Evolutionary conservation across 2,329 filamentous ascomycete species (phyloP).

Genomic region (Ambrosiella beaveri): DNA sequence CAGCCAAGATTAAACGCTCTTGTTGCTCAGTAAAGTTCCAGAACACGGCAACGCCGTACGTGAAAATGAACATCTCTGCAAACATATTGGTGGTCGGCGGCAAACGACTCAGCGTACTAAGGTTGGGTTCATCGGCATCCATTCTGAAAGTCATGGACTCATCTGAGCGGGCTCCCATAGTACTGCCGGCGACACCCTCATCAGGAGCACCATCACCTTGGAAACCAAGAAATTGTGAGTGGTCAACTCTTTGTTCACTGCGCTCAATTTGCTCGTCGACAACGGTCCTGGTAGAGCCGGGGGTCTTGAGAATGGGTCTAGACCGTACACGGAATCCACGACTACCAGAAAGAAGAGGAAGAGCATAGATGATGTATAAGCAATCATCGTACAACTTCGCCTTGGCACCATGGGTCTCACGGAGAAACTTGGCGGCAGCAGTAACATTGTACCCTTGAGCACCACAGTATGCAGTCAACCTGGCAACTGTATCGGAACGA

Average conservation of each 20-base stretch:
- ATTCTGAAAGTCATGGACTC: constrained; percentile 9
- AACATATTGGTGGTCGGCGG: constrained; percentile 59
- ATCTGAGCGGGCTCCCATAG: not conserved
- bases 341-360: constrained; percentile 68
- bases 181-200: constrained; percentile 13
- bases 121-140: constrained; percentile 1
- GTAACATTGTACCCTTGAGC: constrained; percentile 86
- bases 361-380: constrained; percentile 84
- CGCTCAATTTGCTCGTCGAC: constrained; percentile 91
- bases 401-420: constrained; percentile 71
- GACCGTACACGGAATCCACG: constrained; percentile 81
- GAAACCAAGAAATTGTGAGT: constrained; percentile 21
- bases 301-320: constrained; percentile 79
- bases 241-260: constrained; percentile 74
- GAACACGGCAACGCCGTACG: constrained; percentile 92
- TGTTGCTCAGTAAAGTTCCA: constrained; percentile 97
- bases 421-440: constrained; percentile 73
- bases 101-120: constrained; percentile 31
- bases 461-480: constrained; percentile 91
- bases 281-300: constrained; percentile 73
- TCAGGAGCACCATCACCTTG: constrained; percentile 15
- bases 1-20: constrained; percentile 89
- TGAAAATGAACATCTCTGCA: constrained; percentile 93
- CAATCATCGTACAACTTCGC: constrained; percentile 98
- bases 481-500: constrained; percentile 69